Base-by-base conservation (phyloP, 306 rosid genomes). In the Canavalia gladiata region DNA sequence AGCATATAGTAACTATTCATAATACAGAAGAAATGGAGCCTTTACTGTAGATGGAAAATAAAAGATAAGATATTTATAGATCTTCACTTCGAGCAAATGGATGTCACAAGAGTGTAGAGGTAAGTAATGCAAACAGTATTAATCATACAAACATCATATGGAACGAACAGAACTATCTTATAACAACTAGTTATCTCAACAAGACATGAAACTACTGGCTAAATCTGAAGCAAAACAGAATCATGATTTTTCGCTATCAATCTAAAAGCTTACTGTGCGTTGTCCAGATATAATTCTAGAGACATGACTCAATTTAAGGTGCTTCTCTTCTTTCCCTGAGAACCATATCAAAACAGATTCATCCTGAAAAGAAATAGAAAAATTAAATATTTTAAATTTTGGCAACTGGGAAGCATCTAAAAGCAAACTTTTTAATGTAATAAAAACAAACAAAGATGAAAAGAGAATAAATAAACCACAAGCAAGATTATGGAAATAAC, bases 211-310 rank as follows among this genome's bases (percentile, higher is more conserved):
- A 55, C 58, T 11, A 77, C 75, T 63, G 51, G 34, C 76, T 78
- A 81, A 69, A 60, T 68, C 45, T 63, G 65, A 84, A 69, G 74
- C 80, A 81, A 33, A 83, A 59, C 50, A 68, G 79, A 42, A 77
- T 45, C 68, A 75, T 50, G 50, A 69, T 78, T 59, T 70, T 68
- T 56, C 35, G 77, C 60, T 63, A 60, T 59, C 73, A 79, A 69
- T 60, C 78, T 13, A 68, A 75, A 78, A 83, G 83, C 93, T 87
- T 88, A 95, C 99, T 49, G 99, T 95, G 83, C 99, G 98, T 60
- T 95, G 99, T 83, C 99, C 99, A 50, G 99, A 93, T 65, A 93
- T 95, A 77, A 95, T 95, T 89, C 96, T 91, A 63, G 99, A 92
- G 56, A 95, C 99, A 7, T 92, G 94, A 76, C 93, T 93, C 69